phyloP scores from a whole-genome alignment of 768 basidiomycete species.

The Serendipita sp. region DNA sequence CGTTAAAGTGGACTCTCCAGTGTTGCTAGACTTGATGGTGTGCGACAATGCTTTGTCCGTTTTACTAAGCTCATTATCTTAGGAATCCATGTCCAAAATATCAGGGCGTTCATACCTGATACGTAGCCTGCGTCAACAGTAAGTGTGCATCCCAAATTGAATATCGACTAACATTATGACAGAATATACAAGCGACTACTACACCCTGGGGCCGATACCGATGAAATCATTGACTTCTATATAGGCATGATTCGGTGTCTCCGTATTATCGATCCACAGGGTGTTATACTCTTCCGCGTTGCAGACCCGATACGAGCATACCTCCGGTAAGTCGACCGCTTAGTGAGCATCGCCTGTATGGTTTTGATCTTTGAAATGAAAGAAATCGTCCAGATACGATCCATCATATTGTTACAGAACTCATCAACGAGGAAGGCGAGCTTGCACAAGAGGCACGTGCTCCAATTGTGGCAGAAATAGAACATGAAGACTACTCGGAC shows the following conservation, averaged over 20 bases:
- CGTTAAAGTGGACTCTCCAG: slow-evolving; percentile 73
- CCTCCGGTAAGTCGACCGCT: slow-evolving; percentile 38
- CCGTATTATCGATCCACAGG: slow-evolving; percentile 78
- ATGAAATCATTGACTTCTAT: slow-evolving; percentile 76
- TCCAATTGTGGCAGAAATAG: background rate
- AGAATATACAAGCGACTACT: slow-evolving; percentile 79
- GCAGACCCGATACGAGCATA: slow-evolving; percentile 85
- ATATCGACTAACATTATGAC: slow-evolving; percentile 7
- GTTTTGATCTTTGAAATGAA: slow-evolving; percentile 2
- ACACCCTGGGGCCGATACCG: slow-evolving; percentile 91
- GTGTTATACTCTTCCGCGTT: slow-evolving; percentile 83
- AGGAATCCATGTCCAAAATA: slow-evolving; percentile 69
- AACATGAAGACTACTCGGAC: slow-evolving; percentile 66
- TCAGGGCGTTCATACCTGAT: slow-evolving; percentile 67
- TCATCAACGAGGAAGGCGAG: slow-evolving; percentile 69
- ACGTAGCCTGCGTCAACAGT: slow-evolving; percentile 65
- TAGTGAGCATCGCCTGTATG: background rate
- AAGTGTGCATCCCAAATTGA: slow-evolving; percentile 16
- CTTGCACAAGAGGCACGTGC: slow-evolving; percentile 56
- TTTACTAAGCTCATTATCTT: background rate
- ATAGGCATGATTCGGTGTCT: slow-evolving; percentile 84
- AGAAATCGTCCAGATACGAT: slow-evolving; percentile 88
- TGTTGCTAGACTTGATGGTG: slow-evolving; percentile 75
- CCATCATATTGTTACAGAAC: slow-evolving; percentile 75
- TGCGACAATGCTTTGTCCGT: background rate